Evolutionary conservation across 1,284 basidiomycete genomes (phyloP), one percentile per base, ranked within the genome.

Genomic region (Puccinia novopanici): DNA sequence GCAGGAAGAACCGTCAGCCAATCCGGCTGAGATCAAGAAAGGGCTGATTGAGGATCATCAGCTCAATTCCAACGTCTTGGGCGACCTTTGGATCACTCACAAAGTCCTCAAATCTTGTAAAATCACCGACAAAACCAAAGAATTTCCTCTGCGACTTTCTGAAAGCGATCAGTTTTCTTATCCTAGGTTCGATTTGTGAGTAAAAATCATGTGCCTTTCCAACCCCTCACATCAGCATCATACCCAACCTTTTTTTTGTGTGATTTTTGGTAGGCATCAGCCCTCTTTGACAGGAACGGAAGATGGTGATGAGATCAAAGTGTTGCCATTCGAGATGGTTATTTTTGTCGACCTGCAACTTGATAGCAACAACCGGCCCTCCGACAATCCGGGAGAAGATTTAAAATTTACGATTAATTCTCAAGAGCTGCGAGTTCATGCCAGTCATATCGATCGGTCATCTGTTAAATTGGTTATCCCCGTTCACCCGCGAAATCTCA

Each of bases 71-170:
- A 17, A 50, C 24, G 48, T 70, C 45, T 50, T 70, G 45, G 67
- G 42, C 17, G 67, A 70, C 50, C n/a, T 70, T 0, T 70, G 67
- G 67, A 30, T 70, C n/a, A 50, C 45, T 52, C 67, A 70, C n/a
- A 22, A 70, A 3, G 13, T 52, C 40, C 24, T 70, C 8, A 70
- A 24, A 27, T 45, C 40, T 27, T 50, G 13, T 34, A 70, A 40
- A 17, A 40, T 42, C 2, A 65, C 13, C 22, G 37, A n/a, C 12
- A 42, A n/a, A 65, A 17, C n/a, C 2, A 65, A 22, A 6, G 61
- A 65, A 22, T 2, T n/a, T 12, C 17, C 45, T 30, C 30, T 70
- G 17, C 67, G n/a, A 50, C 45, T 70, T 2, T 13, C 67, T 30
- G 37, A 52, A 27, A 48, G 13, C 42, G 45, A 30, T 24, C 22